A percentile compares a stretch with the other conserved stretches of the same genome.
phyloP scores from a whole-genome alignment of 2,329 filamentous ascomycete species.

The Pestalotiopsis sp. region DNA sequence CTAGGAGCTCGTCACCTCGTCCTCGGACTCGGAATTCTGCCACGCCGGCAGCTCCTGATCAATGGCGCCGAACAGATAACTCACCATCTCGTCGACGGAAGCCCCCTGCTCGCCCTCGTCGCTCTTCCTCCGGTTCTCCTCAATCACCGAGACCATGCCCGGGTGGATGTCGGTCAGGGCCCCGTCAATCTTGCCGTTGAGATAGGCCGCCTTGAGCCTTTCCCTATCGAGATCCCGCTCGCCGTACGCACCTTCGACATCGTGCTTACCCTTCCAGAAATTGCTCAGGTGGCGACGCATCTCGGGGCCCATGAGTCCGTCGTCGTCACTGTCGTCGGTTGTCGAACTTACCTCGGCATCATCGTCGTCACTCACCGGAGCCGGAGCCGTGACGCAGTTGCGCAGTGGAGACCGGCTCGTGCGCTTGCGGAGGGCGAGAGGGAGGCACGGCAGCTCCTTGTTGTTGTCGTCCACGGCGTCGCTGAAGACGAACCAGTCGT shows the following conservation, averaged over 20 bases:
- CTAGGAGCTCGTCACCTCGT: background rate
- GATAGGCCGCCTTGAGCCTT: background rate
- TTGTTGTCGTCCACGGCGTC: background rate
- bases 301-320: background rate
- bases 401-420: constrained; percentile 1
- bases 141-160: background rate
- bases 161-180: background rate
- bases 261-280: background rate
- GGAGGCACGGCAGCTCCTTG: background rate
- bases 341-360: background rate
- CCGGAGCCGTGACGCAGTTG: background rate
- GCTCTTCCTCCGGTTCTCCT: background rate
- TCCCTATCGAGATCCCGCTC: background rate
- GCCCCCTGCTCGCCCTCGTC: background rate
- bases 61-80: background rate
- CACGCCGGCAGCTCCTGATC: background rate
- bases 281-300: background rate
- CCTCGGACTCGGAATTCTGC: background rate
- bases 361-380: background rate
- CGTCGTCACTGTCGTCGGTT: background rate
- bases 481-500: background rate
- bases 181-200: background rate
- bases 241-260: background rate
- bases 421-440: background rate
- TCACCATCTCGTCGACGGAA: background rate